These are phyloP conservation scores for Neurospora sp. DNA, from an alignment of 495 filamentous ascomycete genomes.

Conservation along the genomic window DNA sequence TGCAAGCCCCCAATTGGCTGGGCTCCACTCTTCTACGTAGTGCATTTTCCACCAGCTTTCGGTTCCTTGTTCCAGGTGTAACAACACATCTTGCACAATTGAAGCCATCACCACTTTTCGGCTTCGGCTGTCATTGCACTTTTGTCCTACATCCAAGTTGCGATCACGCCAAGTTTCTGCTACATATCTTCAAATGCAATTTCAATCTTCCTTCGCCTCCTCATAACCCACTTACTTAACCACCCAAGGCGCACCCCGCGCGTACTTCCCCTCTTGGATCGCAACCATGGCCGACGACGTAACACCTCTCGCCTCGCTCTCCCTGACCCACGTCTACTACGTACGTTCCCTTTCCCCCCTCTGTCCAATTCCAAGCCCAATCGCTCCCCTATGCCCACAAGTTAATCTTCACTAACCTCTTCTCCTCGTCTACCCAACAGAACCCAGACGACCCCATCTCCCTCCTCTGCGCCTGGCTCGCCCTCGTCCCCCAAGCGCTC, in stretches of 20 bases:
- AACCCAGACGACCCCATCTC: constrained; percentile 81
- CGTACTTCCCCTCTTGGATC: neutral
- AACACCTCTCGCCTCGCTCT: constrained; percentile 72
- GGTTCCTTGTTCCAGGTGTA: neutral
- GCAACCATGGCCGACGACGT: constrained; percentile 48
- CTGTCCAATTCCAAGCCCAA: neutral
- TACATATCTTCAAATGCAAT: neutral
- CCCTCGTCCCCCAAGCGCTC: constrained; percentile 84
- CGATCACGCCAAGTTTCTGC: neutral
- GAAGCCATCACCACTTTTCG: neutral
- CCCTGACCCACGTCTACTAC: constrained; percentile 93
- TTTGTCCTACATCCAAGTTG: neutral
- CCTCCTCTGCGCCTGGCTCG: constrained; percentile 82
- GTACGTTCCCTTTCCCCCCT: constrained; percentile 35
- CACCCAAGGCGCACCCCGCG: constrained; percentile 16
- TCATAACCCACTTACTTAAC: neutral
- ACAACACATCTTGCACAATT: neutral
- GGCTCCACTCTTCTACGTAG: neutral
- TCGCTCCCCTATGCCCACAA: neutral
- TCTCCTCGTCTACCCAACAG: constrained; percentile 32
- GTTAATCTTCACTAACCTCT: constrained; percentile 9
- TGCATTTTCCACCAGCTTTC: neutral
- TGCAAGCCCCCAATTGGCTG: neutral
- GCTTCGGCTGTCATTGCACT: neutral
- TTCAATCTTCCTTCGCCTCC: neutral